A percentile compares a stretch with the other conserved stretches of the same genome.
Evolutionary conservation across 306 rosid species (phyloP).

Genomic region (Malus fusca): DNA sequence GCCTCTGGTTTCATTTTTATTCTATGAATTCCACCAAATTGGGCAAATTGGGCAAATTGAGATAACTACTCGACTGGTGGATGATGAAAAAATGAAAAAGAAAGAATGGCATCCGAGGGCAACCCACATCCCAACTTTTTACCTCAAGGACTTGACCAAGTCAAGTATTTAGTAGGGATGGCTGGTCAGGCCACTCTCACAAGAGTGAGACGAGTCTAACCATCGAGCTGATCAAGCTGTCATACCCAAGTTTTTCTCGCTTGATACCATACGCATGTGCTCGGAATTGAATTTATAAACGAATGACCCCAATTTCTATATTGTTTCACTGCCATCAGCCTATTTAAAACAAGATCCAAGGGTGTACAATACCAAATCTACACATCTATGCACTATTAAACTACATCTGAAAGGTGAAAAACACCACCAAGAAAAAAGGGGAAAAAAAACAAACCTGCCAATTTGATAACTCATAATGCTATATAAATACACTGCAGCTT

Average conservation of each 20-base stretch:
- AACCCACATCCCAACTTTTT: not conserved
- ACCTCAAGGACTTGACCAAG: not conserved
- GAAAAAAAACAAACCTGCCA: slow-evolving; percentile 40
- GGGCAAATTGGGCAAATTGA: not conserved
- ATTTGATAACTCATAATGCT: slow-evolving; percentile 21
- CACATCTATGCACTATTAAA: slow-evolving; percentile 44
- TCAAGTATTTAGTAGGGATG: too few relatives aligned
- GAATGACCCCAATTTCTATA: slow-evolving; percentile 27
- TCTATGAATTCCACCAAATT: not conserved
- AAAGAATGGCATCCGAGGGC: not conserved
- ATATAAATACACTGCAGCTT: slow-evolving; percentile 34
- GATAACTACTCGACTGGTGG: not conserved
- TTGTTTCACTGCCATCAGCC: slow-evolving; percentile 29
- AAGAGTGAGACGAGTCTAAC: not conserved
- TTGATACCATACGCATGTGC: not conserved
- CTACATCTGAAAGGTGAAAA: slow-evolving; percentile 18
- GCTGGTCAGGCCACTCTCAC: too few relatives aligned
- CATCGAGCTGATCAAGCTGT: not conserved
- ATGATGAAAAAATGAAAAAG: not conserved
- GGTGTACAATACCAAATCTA: slow-evolving; percentile 37
- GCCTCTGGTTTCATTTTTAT: not conserved
- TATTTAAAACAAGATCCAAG: slow-evolving; percentile 30
- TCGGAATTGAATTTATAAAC: not conserved
- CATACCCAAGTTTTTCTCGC: not conserved
- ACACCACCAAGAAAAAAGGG: not conserved